These are phyloP conservation scores for Litchi chinensis DNA, from an alignment of 345 rosid species.

Conservation along the genomic window DNA sequence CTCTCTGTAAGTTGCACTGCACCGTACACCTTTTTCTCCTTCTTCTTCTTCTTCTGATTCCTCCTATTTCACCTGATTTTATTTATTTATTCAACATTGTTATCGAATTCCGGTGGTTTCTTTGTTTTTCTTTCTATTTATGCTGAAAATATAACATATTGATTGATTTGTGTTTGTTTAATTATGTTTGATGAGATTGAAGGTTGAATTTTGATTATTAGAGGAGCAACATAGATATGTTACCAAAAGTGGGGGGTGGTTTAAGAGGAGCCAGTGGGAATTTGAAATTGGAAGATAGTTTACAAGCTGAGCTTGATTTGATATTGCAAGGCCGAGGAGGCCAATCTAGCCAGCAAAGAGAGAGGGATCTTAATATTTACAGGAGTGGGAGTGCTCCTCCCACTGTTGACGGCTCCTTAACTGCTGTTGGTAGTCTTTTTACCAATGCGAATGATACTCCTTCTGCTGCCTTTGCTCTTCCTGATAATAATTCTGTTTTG, in stretches of 20 bases:
- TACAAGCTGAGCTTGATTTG: conserved; percentile 68
- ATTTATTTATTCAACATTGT: too few species aligned
- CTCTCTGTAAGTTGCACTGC: conserved; percentile 6
- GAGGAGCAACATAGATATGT: conserved; percentile 55
- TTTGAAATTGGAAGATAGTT: conserved; percentile 58
- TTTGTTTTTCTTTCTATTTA: too few species aligned
- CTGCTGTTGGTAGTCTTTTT: conserved; percentile 71
- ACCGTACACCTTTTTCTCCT: conserved; percentile 2
- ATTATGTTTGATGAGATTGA: too few species aligned
- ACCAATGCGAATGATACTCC: conserved; percentile 37
- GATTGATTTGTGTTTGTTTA: too few species aligned
- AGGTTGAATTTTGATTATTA: background rate
- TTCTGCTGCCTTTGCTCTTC: too few species aligned
- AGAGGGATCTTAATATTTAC: conserved; percentile 53
- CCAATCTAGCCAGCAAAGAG: conserved; percentile 45
- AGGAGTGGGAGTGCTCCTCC: conserved; percentile 98
- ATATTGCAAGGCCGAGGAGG: conserved; percentile 49
- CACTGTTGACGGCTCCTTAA: conserved; percentile 82
- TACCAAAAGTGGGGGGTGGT: conserved; percentile 46
- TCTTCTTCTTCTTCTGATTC: background rate
- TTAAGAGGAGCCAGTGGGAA: conserved; percentile 49
- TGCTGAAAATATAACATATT: too few species aligned
- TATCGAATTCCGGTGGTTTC: too few species aligned
- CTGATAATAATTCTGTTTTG: conserved; percentile 38
- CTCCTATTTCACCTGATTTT: too few species aligned